Evolutionary conservation across 164 flowering plant species (phyloP), one percentile per base, ranked within the genome.

Genomic region (Dillenia turbinata): DNA sequence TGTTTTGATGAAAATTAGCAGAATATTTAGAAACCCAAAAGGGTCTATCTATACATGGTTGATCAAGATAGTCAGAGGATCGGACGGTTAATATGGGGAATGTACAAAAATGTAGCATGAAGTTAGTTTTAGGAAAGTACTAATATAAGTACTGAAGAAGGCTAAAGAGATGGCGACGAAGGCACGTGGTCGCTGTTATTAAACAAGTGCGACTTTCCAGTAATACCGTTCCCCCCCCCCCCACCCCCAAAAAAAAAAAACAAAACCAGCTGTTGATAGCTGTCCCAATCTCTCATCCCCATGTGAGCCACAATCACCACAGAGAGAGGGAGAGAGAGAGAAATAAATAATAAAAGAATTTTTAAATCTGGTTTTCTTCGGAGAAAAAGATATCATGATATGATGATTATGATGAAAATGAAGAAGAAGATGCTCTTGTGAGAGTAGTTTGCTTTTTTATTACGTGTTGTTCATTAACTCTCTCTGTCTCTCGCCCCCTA

Each of bases 171-270:
- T 12, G 68, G 68, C 45, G 75, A 72, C 67, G 54, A 66, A 61
- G 66, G 83, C 86, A 82, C 82, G 82, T 82, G 86, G 80, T 76
- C 45, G 68, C 76, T 62, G 63, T 59, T 73, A 75, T 56, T 71
- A 63, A 66, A 72, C 63, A 56, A 74, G 53, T 70, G 76, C 71
- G 68, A 72, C 75, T 78, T 74, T 72, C 79, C 73, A 69, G 79
- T 71, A 65, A 76, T 67, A 76, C 81, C 81, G 77, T 78, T 70
- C 80, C 48, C 72, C 63, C 73, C 40, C 40, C 7, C 7, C 40
- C 40, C 6, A 0, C 40, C 7, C 40, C 6, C 40, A 0, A 19
- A 19, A 19, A 19, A 19, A 19, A 19, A 19, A 19, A 19, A 19
- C 1, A 19, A 19, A 22, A 54, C 63, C 77, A 80, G 81, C 81